phyloP scores from a whole-genome alignment of 495 filamentous ascomycete genomes.

The Daldinia vernicosa region DNA sequence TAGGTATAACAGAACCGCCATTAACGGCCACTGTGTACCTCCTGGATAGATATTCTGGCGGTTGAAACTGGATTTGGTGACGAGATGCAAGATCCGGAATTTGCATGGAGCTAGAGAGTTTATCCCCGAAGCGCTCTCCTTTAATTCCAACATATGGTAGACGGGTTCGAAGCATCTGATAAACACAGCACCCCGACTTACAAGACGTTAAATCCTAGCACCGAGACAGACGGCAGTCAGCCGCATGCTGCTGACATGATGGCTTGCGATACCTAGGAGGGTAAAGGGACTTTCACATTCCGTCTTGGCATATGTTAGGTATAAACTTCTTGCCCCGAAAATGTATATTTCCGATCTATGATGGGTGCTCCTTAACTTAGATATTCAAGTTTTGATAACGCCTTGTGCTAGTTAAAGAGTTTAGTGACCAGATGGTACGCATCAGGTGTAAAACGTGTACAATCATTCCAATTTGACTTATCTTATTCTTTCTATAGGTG shows the following conservation, averaged over 20 bases:
- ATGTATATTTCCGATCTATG: neutral
- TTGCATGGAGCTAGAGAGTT: slow-evolving; percentile 22
- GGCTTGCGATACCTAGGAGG: neutral
- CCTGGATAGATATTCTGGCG: neutral
- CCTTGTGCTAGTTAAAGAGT: neutral
- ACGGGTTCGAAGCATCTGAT: neutral
- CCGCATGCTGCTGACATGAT: neutral
- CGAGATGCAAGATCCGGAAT: slow-evolving; percentile 20
- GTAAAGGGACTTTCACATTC: neutral
- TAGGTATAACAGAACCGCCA: neutral
- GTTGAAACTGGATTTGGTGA: neutral
- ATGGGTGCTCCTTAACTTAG: neutral
- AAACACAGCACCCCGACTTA: neutral
- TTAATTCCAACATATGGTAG: neutral
- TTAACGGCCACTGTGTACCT: neutral
- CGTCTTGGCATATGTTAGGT: neutral
- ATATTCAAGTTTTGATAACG: neutral
- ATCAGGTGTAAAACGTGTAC: too few species aligned
- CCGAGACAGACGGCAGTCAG: neutral
- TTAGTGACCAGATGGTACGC: neutral
- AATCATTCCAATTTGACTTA: too few species aligned
- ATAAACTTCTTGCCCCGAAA: neutral
- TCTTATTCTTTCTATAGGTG: too few species aligned
- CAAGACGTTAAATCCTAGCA: neutral
- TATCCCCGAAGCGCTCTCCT: slow-evolving; percentile 8